These are phyloP conservation scores for Corynascus novoguineensis DNA, from an alignment of 495 filamentous ascomycete species.

Conservation along the genomic window DNA sequence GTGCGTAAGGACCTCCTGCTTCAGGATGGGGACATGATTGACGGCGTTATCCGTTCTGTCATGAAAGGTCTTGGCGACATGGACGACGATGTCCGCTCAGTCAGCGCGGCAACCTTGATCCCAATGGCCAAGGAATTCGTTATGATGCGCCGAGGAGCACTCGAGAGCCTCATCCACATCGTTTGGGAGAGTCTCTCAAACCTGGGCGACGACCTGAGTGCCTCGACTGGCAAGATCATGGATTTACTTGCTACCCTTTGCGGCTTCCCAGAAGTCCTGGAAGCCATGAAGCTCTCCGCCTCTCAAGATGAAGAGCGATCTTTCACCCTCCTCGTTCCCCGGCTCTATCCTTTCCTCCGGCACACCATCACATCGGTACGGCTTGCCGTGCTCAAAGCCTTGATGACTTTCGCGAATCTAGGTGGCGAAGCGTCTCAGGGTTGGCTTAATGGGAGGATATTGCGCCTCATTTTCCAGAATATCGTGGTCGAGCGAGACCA, in stretches of 20 bases:
- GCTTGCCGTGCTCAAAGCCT: constrained; percentile 82
- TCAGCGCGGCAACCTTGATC: constrained; percentile 93
- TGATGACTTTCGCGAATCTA: constrained; percentile 87
- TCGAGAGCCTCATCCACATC: constrained; percentile 79
- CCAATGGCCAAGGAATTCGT: constrained; percentile 95
- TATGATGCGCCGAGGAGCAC: constrained; percentile 64
- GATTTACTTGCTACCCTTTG: constrained; percentile 93
- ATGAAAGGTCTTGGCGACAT: constrained; percentile 88
- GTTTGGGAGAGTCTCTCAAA: constrained; percentile 97
- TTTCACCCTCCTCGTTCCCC: constrained; percentile 85
- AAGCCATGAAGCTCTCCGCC: constrained; percentile 90
- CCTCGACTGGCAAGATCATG: constrained; percentile 96
- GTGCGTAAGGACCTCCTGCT: constrained; percentile 88
- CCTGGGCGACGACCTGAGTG: constrained; percentile 90
- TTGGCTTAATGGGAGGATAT: constrained; percentile 85
- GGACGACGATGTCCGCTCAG: constrained; percentile 93
- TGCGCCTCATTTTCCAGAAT: constrained; percentile 90
- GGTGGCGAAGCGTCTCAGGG: constrained; percentile 75
- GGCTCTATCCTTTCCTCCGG: constrained; percentile 90
- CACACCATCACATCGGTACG: constrained; percentile 96
- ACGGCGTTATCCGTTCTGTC: constrained; percentile 84
- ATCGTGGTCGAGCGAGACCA: constrained; percentile 88
- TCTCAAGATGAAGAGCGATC: constrained; percentile 75
- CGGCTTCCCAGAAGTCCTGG: constrained; percentile 84
- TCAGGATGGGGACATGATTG: constrained; percentile 75